Conservation (phyloP, 768 basidiomycete genomes). For the Clavaria fumosa region DNA sequence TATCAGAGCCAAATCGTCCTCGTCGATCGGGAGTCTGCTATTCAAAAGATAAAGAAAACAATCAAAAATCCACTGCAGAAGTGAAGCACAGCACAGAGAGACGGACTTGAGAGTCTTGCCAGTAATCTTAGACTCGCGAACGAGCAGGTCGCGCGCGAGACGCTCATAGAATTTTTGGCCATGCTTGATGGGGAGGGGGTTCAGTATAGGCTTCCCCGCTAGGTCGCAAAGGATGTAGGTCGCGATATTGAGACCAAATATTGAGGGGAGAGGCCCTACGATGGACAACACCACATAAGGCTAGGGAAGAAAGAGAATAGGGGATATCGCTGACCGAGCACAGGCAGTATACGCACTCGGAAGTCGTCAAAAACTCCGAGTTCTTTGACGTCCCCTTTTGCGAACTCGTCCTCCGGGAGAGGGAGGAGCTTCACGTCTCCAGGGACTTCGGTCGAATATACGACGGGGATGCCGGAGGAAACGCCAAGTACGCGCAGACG, state of each 20-base stretch:
- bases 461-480: constrained; percentile 62
- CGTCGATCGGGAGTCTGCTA: constrained; percentile 65
- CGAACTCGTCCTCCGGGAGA: constrained; percentile 81
- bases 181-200: constrained; percentile 77
- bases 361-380: constrained; percentile 86
- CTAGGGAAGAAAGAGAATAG: background rate
- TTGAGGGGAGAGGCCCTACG: constrained; percentile 64
- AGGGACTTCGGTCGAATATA: constrained; percentile 92
- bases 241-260: constrained; percentile 84
- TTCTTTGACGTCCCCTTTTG: constrained; percentile 80
- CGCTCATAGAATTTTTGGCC: constrained; percentile 73
- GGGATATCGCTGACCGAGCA: constrained; percentile 45
- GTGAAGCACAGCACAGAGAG: background rate
- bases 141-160: constrained; percentile 60
- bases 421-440: constrained; percentile 80
- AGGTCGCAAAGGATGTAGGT: constrained; percentile 81
- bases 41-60: background rate
- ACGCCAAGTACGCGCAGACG: constrained; percentile 52
- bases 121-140: constrained; percentile 55
- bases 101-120: constrained; percentile 46
- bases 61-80: background rate
- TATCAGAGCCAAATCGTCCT: constrained; percentile 68
- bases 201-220: constrained; percentile 67
- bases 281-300: background rate
- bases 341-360: constrained; percentile 84